Evolutionary conservation across 2,329 filamentous ascomycete genomes (phyloP), one percentile per base, ranked within the genome.

Genomic region (Cryphonectria parasitica): DNA sequence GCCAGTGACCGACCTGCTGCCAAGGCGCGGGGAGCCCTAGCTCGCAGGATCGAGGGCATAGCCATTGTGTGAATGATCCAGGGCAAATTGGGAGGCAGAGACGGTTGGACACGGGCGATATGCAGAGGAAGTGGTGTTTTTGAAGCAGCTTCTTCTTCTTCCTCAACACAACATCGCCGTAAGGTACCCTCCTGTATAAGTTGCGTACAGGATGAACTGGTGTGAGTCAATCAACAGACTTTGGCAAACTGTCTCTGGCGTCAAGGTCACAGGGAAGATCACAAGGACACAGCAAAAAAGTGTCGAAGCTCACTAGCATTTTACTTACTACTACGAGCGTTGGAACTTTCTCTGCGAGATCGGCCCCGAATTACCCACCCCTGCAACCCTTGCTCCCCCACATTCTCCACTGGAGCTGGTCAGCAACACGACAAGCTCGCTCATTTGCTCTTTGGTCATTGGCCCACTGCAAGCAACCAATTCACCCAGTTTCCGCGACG

Each of bases 201-300:
- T 22, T 49, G 8, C 7, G 10, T 52, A 25, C 36, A 49, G 45
- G 45, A 49, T 49, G 45, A 8, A 4, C 31, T n/a, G 61, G 69
- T 45, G n/a, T 60, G 56, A 49, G 69, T 56, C 60, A 31, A 64
- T 76, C 74, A 74, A 22, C 22, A n/a, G 45, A 49, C 28, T 52
- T 66, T 68, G 68, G 60, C 68, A 36, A 49, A 34, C 13, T 60
- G 36, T 58, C 66, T 52, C 49, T 56, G 70, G 64, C 71, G 68
- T 74, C 66, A 68, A 76, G 69, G 75, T 77, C 76, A 77, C 75
- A 77, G 75, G 75, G 75, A 77, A 72, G 74, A 72, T 75, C 75
- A 76, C 75, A 77, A 74, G 75, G 74, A 77, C 75, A 66, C 36
- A 31, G 45, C 66, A 63, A 70, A 25, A 49, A 34, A 11, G 25